A percentile compares a stretch with the other conserved stretches of the same genome.
Evolutionary conservation across 2,329 filamentous ascomycete species (phyloP).

Genomic region (Ophiostoma novo-ulmi): DNA sequence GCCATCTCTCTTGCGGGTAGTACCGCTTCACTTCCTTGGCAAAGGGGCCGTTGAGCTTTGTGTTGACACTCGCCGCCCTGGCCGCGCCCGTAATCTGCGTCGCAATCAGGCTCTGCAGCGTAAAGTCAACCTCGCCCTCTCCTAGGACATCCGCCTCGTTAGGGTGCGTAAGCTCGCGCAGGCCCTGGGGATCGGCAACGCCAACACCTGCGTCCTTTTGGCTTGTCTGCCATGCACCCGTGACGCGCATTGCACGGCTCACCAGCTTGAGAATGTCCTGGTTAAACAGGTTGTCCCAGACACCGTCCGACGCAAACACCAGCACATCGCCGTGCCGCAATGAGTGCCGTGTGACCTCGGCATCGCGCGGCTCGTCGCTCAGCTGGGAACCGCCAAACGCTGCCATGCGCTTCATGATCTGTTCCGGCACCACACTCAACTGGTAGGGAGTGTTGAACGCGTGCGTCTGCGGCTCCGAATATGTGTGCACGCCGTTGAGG

Average conservation of each 20-base stretch:
- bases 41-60: constrained; percentile 82
- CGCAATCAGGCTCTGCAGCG: constrained; percentile 73
- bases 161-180: constrained; percentile 35
- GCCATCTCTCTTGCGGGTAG: constrained; percentile 80
- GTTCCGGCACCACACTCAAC: constrained; percentile 77
- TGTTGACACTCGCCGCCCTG: constrained; percentile 77
- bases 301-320: constrained; percentile 89
- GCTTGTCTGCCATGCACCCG: constrained; percentile 67
- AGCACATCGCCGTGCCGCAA: constrained; percentile 88
- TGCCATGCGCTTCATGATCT: constrained; percentile 70
- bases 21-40: constrained; percentile 87
- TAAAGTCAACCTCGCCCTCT: constrained; percentile 32
- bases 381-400: constrained; percentile 79
- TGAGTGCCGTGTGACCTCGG: constrained; percentile 68
- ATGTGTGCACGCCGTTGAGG: constrained; percentile 76
- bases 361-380: constrained; percentile 77
- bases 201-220: constrained; percentile 50
- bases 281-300: constrained; percentile 92
- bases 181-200: constrained; percentile 43
- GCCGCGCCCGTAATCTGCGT: constrained; percentile 74
- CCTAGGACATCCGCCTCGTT: constrained; percentile 17
- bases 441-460: constrained; percentile 98
- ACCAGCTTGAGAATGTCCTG: constrained; percentile 81
- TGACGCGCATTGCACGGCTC: constrained; percentile 66
- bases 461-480: constrained; percentile 84